Evolutionary conservation across 2,329 filamentous ascomycete genomes (phyloP).

Genomic region (Pyrenophora seminiperda): DNA sequence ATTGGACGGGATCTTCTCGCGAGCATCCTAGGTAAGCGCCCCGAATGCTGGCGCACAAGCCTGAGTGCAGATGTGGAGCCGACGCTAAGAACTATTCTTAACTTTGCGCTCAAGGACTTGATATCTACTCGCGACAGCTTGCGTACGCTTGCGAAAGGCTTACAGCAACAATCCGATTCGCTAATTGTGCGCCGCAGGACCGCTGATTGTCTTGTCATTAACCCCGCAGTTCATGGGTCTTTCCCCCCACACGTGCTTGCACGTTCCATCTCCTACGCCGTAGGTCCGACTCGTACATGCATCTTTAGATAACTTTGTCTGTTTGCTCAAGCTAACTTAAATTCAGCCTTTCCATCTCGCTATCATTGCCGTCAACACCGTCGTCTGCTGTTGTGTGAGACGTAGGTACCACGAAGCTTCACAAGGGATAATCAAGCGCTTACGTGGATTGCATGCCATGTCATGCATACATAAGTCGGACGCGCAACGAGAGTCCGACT

Average conservation of each 20-base stretch:
- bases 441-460: neutral
- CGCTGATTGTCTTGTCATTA: neutral
- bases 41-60: conserved; percentile 14
- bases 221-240: neutral
- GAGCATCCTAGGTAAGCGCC: conserved; percentile 21
- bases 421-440: conserved; percentile 3
- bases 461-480: neutral
- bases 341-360: neutral
- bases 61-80: conserved; percentile 14
- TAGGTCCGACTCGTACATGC: too few species aligned
- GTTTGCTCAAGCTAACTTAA: neutral
- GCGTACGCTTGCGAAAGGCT: conserved; percentile 13
- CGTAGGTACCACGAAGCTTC: conserved; percentile 3
- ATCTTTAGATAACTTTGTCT: too few species aligned
- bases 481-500: neutral
- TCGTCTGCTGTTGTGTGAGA: neutral
- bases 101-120: conserved; percentile 8
- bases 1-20: conserved; percentile 23
- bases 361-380: neutral
- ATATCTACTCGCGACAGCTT: conserved; percentile 4
- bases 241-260: conserved; percentile 1
- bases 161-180: neutral
- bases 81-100: conserved; percentile 22
- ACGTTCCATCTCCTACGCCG: neutral
- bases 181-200: neutral